phyloP scores from a whole-genome alignment of 1,284 basidiomycete species.

The Leucoagaricus sp. region DNA sequence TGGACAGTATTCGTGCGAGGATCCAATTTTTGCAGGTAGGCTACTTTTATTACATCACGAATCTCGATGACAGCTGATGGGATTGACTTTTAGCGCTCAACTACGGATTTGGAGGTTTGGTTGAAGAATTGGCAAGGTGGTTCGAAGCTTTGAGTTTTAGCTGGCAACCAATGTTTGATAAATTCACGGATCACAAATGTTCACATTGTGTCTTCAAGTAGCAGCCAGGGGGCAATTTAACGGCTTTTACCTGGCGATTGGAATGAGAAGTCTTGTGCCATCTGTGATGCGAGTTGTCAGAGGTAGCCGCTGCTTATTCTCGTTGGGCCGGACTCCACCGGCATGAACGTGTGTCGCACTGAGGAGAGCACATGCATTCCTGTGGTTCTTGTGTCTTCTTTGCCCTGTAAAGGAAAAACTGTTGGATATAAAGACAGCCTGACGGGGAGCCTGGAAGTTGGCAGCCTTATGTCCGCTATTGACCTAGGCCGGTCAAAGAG shows the following conservation, averaged over 20 bases:
- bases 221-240: no score
- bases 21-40: conserved; percentile 61
- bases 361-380: no score
- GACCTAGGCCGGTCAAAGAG: not conserved
- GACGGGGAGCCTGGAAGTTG: not conserved
- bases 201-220: not conserved
- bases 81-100: conserved; percentile 46
- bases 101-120: conserved; percentile 62
- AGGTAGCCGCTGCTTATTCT: no score
- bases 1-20: conserved; percentile 66
- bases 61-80: conserved; percentile 7
- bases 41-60: not conserved
- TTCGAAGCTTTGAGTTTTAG: conserved; percentile 7
- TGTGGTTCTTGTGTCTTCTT: no score
- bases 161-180: not conserved
- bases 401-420: no score
- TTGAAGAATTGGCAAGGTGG: conserved; percentile 44
- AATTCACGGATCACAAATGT: no score
- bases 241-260: not conserved
- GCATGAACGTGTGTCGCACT: no score
- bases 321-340: no score
- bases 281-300: no score
- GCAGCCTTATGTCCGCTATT: not conserved
- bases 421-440: not conserved
- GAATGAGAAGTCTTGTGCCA: no score